Percentiles rank a stretch among this genome's conserved stretches.
Conservation (phyloP, 2,329 filamentous ascomycete genomes). For the Trichophyton rubrum region DNA sequence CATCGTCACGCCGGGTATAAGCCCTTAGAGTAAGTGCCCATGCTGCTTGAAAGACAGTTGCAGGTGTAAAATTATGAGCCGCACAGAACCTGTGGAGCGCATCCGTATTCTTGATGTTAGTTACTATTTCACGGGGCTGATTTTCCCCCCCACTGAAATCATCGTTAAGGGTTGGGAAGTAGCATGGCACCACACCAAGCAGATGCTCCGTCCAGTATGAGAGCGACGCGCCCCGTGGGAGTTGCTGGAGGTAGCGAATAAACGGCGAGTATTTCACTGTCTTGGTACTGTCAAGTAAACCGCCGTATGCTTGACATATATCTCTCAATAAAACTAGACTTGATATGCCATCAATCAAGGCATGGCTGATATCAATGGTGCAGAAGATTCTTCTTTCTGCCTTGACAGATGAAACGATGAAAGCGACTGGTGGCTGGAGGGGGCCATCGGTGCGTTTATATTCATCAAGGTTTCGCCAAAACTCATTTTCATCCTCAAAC, state of each 20-base stretch:
- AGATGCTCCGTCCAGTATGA: conserved; percentile 27
- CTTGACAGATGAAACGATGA: conserved; percentile 8
- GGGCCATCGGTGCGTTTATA: neutral
- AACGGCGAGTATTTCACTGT: conserved; percentile 27
- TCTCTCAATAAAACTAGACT: conserved; percentile 30
- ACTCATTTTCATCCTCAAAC: neutral
- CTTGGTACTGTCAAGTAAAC: conserved; percentile 16
- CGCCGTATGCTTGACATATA: conserved; percentile 26
- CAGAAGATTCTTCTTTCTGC: conserved; percentile 5
- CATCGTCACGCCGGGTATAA: conserved; percentile 37
- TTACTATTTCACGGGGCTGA: conserved; percentile 3
- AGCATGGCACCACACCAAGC: conserved; percentile 28
- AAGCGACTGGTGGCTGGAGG: conserved; percentile 1
- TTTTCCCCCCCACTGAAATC: neutral
- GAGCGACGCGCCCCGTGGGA: conserved; percentile 18
- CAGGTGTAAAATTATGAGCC: conserved; percentile 26
- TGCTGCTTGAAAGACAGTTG: conserved; percentile 39
- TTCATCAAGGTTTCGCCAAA: neutral
- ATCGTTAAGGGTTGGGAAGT: conserved; percentile 23
- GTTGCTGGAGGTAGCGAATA: conserved; percentile 22
- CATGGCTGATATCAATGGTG: conserved; percentile 29
- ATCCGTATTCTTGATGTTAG: conserved; percentile 3
- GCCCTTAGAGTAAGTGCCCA: conserved; percentile 41
- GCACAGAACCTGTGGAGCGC: conserved; percentile 6
- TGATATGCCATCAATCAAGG: conserved; percentile 34